Evolutionary conservation across 768 basidiomycete genomes (phyloP).

Genomic region (Podaxis mareebaensis): DNA sequence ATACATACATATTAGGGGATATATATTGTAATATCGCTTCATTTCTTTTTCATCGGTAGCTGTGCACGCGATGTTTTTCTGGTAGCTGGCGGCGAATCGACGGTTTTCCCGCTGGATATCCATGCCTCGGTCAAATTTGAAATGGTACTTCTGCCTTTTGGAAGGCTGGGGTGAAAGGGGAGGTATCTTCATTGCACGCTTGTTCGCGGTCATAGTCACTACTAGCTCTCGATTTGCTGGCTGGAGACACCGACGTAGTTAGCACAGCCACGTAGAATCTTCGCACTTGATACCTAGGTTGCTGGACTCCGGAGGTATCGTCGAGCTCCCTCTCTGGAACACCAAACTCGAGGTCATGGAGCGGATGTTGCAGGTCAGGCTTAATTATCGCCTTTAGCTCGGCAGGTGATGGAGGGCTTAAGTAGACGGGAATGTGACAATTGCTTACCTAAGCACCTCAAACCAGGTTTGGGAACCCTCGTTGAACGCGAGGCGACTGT

Average conservation of each 20-base stretch:
- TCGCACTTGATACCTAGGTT: background rate
- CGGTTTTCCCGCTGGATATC: background rate
- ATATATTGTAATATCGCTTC: background rate
- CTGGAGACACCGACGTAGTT: background rate
- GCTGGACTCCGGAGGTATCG: background rate
- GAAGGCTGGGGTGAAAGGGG: background rate
- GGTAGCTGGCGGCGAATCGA: background rate
- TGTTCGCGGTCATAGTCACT: background rate
- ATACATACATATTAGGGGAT: background rate
- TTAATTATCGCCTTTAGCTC: background rate
- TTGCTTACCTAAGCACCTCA: background rate
- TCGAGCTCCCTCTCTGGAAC: background rate
- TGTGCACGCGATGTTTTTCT: background rate
- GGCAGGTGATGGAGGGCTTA: background rate
- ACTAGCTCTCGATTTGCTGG: slow-evolving; percentile 13
- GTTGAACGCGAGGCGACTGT: background rate
- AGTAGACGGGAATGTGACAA: too few species aligned
- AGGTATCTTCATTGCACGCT: background rate
- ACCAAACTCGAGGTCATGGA: background rate
- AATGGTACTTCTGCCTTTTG: background rate
- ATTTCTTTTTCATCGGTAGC: background rate
- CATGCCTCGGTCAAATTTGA: background rate
- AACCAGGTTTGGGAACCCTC: background rate
- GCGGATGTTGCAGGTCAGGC: too few species aligned
- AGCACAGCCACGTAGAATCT: background rate